These are phyloP conservation scores for Psilocybe cubensis DNA, from an alignment of 768 basidiomycete species.

Conservation along the genomic window DNA sequence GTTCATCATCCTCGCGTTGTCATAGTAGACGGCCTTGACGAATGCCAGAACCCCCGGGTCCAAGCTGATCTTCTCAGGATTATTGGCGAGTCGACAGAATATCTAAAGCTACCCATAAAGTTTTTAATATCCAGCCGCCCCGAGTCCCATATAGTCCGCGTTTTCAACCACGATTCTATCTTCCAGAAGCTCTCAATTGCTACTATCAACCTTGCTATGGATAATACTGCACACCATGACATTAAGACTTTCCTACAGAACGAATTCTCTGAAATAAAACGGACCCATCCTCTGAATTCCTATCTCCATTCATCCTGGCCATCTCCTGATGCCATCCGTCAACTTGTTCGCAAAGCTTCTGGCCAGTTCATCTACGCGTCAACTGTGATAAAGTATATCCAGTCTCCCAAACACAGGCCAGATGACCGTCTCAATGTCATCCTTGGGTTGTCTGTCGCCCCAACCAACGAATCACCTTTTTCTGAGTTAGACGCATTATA, in stretches of 20 bases:
- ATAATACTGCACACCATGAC: slow-evolving; percentile 9
- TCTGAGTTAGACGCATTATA: slow-evolving; percentile 20
- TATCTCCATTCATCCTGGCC: slow-evolving; percentile 20
- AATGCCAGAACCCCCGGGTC: slow-evolving; percentile 12
- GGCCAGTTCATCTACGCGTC: slow-evolving; percentile 25
- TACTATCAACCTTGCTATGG: slow-evolving; percentile 7
- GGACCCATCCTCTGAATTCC: slow-evolving; percentile 9
- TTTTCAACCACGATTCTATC: slow-evolving; percentile 9
- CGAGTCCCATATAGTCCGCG: slow-evolving; percentile 16
- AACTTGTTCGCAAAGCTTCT: slow-evolving; percentile 18
- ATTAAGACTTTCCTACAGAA: slow-evolving; percentile 13
- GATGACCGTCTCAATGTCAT: slow-evolving; percentile 16
- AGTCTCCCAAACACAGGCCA: slow-evolving; percentile 13
- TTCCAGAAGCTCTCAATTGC: neutral
- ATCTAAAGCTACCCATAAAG: slow-evolving; percentile 11
- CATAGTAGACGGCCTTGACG: slow-evolving; percentile 21
- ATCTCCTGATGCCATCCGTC: neutral
- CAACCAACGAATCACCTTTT: slow-evolving; percentile 13
- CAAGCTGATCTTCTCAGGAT: slow-evolving; percentile 9
- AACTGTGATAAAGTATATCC: slow-evolving; percentile 22
- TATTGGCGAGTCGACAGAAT: slow-evolving; percentile 5
- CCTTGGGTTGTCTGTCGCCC: slow-evolving; percentile 11
- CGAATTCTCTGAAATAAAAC: slow-evolving; percentile 14
- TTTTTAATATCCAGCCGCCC: slow-evolving; percentile 23
- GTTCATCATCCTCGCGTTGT: slow-evolving; percentile 10